phyloP scores from a whole-genome alignment of 1,139 yeast species.

The Maudiozyma humilis region DNA sequence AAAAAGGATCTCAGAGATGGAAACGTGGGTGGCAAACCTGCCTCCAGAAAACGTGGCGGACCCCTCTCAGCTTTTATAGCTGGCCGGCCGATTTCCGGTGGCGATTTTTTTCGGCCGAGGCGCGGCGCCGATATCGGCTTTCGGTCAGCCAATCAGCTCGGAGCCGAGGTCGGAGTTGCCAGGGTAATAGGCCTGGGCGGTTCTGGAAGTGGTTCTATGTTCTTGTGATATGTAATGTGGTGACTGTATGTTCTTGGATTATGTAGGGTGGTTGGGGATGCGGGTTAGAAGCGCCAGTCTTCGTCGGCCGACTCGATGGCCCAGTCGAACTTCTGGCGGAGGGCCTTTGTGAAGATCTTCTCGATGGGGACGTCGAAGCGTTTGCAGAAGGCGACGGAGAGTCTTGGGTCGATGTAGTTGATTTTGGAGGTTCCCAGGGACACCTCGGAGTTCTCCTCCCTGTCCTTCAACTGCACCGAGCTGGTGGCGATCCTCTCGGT shows the following conservation, averaged over 20 bases:
- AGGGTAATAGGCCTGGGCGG: neutral
- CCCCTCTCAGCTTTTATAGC: neutral
- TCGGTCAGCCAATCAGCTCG: neutral
- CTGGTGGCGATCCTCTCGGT: slow-evolving; percentile 66
- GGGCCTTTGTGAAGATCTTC: slow-evolving; percentile 80
- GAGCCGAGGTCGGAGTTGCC: slow-evolving; percentile 1
- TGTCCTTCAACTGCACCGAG: slow-evolving; percentile 72
- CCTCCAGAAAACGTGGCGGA: neutral
- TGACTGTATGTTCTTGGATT: neutral
- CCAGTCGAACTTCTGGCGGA: slow-evolving; percentile 91
- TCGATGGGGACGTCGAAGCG: slow-evolving; percentile 85
- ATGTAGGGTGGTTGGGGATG: neutral
- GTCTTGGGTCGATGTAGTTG: slow-evolving; percentile 91
- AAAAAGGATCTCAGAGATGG: too few species aligned
- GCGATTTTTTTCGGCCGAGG: neutral
- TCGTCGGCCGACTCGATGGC: slow-evolving; percentile 88
- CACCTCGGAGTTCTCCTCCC: slow-evolving; percentile 89
- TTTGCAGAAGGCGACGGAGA: slow-evolving; percentile 84
- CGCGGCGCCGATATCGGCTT: slow-evolving; percentile 2
- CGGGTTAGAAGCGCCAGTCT: slow-evolving; percentile 61
- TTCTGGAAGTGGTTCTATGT: neutral
- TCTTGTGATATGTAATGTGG: neutral
- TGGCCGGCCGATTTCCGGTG: neutral
- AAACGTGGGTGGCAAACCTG: neutral
- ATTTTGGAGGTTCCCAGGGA: slow-evolving; percentile 89